Evolutionary conservation across 345 rosid species (phyloP), one percentile per base, ranked within the genome.

Genomic region (Jatropha curcas): DNA sequence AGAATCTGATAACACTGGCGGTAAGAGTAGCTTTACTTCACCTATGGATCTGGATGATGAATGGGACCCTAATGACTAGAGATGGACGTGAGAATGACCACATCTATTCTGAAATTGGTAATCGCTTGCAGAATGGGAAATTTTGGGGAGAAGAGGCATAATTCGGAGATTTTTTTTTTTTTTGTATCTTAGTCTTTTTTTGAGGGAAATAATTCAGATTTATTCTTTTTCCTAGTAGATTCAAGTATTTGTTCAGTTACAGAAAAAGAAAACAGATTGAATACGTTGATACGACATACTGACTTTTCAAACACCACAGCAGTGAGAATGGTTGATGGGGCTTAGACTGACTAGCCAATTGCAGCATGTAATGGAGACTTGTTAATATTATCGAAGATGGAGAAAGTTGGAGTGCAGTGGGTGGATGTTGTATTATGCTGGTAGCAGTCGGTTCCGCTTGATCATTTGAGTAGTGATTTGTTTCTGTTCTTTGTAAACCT

Each of bases 61-160:
- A 69, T 92, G 94, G 97, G 99, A 95, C 82, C 93, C 98, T 33
- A 89, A 91, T 71, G 99, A 92, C 87, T 95, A 89, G 84, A 20
- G 75, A 28, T 70, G 63, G 50, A 67, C 45, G 52, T 68, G 76
- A 60, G 56, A 75, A 65, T 16, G 61, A 46, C 24, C 58, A 48
- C n/a, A n/a, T n/a, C n/a, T n/a, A n/a, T n/a, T 34, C 33, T 75
- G 74, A 67, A 19, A 77, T 68, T 10, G 71, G 74, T 59, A 73
- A 68, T 84, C 76, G 66, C 70, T 62, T 76, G 74, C 55, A 74
- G 79, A 67, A 70, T 66, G 74, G 30, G 80, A 51, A 58, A 45
- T 81, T 80, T 74, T 71, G 52, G 67, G 74, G 37, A 41, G 1
- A 41, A 33, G 4, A 27, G 67, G 39, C 72, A 77, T 51, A 77